phyloP scores from a whole-genome alignment of 1,139 yeast species.

The Hyphopichia pseudoburtonii region DNA sequence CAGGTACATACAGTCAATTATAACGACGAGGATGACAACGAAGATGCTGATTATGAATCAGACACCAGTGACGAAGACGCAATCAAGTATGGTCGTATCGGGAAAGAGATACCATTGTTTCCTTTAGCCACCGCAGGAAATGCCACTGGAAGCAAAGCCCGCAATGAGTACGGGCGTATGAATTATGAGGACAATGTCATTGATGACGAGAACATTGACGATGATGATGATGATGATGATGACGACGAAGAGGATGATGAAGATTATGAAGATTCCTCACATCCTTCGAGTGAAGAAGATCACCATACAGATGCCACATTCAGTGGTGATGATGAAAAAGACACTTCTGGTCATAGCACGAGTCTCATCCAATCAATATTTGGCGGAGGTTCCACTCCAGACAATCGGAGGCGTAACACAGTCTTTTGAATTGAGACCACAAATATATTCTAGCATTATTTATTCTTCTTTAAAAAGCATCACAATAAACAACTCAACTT shows the following conservation, averaged over 20 bases:
- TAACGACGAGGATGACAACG: slow-evolving; percentile 18
- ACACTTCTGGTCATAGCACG: not conserved
- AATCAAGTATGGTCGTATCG: not conserved
- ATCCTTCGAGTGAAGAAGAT: slow-evolving; percentile 7
- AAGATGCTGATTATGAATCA: slow-evolving; percentile 14
- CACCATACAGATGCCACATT: slow-evolving; percentile 2
- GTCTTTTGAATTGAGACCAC: no score
- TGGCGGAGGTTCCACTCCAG: slow-evolving; percentile 10
- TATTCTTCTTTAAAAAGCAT: no score
- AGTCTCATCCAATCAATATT: slow-evolving; percentile 3
- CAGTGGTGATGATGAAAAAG: slow-evolving; percentile 1
- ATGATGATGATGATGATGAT: slow-evolving; percentile 12
- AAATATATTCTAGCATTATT: no score
- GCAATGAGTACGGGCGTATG: no score
- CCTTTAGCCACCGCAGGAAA: not conserved
- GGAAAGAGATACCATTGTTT: slow-evolving; percentile 6
- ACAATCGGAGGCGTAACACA: slow-evolving; percentile 1
- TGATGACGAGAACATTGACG: no score
- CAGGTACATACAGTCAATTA: slow-evolving; percentile 6
- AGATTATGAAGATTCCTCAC: slow-evolving; percentile 7
- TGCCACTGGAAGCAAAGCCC: slow-evolving; percentile 10
- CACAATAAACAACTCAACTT: no score
- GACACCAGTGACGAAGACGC: slow-evolving; percentile 20
- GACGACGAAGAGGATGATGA: slow-evolving; percentile 9
- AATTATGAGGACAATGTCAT: no score